A percentile compares a stretch with the other conserved stretches of the same genome.
Conservation (phyloP, 2,329 filamentous ascomycete genomes). For the Neonectria coccinea region DNA sequence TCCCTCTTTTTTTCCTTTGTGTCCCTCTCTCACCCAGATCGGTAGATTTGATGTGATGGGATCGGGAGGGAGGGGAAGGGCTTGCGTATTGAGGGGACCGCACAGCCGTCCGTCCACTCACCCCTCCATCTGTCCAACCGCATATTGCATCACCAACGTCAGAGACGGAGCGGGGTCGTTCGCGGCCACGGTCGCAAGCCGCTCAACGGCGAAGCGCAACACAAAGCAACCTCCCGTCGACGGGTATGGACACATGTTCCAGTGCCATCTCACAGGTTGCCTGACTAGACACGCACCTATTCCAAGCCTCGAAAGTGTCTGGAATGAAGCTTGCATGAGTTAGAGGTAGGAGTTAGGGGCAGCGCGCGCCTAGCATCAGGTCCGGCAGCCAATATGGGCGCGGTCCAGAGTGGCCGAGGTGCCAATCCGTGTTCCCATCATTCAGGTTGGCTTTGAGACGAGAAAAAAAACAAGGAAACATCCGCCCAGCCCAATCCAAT, state of each 20-base stretch:
- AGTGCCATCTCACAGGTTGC: no score
- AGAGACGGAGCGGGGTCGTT: conserved; percentile 21
- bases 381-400: conserved; percentile 17
- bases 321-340: neutral
- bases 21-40: neutral
- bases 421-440: conserved; percentile 15
- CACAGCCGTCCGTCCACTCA: conserved; percentile 12
- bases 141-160: conserved; percentile 23
- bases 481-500: conserved; percentile 23
- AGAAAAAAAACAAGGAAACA: conserved; percentile 22
- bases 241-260: neutral
- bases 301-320: neutral
- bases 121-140: conserved; percentile 6
- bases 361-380: neutral
- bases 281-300: no score
- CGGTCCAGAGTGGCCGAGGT: conserved; percentile 6
- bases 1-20: neutral
- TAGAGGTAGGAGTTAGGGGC: conserved; percentile 1
- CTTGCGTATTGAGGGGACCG: neutral
- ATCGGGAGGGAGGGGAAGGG: neutral
- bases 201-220: conserved; percentile 2
- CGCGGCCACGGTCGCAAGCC: conserved; percentile 6
- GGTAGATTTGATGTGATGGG: conserved; percentile 4
- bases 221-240: neutral
- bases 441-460: conserved; percentile 10